phyloP scores from a whole-genome alignment of 805 yeast species.

The Saccharomycopsis javanensis region DNA sequence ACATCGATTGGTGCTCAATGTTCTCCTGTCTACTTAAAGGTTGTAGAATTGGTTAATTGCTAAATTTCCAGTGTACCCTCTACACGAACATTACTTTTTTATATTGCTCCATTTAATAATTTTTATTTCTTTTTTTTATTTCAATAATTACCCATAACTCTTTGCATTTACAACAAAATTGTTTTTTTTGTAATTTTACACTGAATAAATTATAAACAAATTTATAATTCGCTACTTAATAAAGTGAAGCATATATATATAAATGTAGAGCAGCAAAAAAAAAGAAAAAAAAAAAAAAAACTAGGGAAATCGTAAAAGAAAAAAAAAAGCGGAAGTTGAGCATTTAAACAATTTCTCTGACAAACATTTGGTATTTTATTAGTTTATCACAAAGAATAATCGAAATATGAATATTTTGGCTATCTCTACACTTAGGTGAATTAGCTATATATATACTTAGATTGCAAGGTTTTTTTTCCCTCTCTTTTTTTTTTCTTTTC shows the following conservation, averaged over 20 bases:
- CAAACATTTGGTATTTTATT: too few relatives aligned
- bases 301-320: neutral
- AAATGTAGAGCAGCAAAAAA: neutral
- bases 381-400: too few relatives aligned
- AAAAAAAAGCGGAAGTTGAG: too few relatives aligned
- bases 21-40: constrained; percentile 47
- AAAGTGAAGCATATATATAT: too few relatives aligned
- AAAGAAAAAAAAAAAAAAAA: too few relatives aligned
- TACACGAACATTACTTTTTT: neutral
- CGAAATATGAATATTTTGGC: too few relatives aligned
- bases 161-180: neutral
- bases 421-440: too few relatives aligned
- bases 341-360: too few relatives aligned
- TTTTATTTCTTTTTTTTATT: neutral
- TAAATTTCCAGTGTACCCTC: constrained; percentile 20
- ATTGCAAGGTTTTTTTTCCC: neutral
- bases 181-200: neutral
- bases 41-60: constrained; percentile 51
- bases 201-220: neutral
- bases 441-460: too few relatives aligned
- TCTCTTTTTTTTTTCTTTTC: neutral
- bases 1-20: constrained; percentile 53
- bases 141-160: neutral
- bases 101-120: neutral
- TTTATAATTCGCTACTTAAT: neutral